Conservation (phyloP, 2,329 filamentous ascomycete genomes). For the Colletotrichum sp. region DNA sequence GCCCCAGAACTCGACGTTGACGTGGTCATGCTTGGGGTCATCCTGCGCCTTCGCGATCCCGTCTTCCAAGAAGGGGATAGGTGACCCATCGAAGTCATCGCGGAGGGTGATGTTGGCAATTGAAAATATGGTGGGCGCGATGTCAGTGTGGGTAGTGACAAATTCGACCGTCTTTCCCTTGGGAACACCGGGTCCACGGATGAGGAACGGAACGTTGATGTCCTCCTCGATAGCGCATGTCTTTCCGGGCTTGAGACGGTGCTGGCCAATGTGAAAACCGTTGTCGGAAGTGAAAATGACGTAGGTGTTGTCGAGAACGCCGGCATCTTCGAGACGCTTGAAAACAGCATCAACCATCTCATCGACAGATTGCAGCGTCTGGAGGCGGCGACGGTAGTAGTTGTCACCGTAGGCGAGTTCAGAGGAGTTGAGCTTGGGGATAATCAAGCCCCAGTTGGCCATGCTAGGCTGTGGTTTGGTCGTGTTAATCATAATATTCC, state of each 20-base stretch:
- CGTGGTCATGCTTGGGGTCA: constrained; percentile 53
- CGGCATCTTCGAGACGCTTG: constrained; percentile 47
- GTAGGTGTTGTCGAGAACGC: constrained; percentile 67
- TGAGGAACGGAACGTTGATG: constrained; percentile 61
- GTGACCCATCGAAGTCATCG: constrained; percentile 61
- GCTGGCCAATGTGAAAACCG: constrained; percentile 65
- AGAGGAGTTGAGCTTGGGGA: constrained; percentile 44
- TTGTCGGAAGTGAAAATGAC: constrained; percentile 67
- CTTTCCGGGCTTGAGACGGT: constrained; percentile 63
- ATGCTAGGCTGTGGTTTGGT: constrained; percentile 31
- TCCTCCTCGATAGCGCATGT: constrained; percentile 64
- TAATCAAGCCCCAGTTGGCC: constrained; percentile 51
- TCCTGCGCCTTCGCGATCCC: constrained; percentile 26
- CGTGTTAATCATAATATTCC: too few relatives aligned
- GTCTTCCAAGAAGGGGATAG: constrained; percentile 47
- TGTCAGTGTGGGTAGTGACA: constrained; percentile 66
- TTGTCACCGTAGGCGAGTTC: constrained; percentile 53
- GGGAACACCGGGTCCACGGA: constrained; percentile 60
- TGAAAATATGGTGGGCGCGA: constrained; percentile 65
- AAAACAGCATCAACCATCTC: constrained; percentile 57
- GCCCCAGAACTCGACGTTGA: constrained; percentile 65
- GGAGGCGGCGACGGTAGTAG: constrained; percentile 57
- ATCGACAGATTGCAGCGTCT: constrained; percentile 59
- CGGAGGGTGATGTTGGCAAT: constrained; percentile 45
- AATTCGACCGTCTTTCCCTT: constrained; percentile 41